A percentile compares a stretch with the other conserved stretches of the same genome.
Evolutionary conservation across 768 basidiomycete species (phyloP).

Genomic region (Coprinopsis sp.): DNA sequence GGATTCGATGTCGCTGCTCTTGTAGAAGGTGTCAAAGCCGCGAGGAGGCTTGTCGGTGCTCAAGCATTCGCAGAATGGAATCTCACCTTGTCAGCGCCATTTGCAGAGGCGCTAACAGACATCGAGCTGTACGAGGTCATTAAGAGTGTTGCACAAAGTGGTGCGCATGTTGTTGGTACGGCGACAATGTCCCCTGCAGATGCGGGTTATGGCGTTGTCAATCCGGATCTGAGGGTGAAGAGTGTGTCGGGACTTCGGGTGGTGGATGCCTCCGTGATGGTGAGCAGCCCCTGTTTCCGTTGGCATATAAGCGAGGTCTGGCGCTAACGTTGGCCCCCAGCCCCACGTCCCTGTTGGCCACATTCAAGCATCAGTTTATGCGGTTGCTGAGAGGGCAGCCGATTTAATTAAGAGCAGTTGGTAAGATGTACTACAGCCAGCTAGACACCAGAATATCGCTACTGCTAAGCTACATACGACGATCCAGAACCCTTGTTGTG

Average conservation of each 20-base stretch:
- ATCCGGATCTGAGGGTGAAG: slow-evolving; percentile 34
- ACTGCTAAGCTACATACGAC: too few relatives aligned
- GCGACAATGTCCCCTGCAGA: slow-evolving; percentile 26
- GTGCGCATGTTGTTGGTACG: slow-evolving; percentile 19
- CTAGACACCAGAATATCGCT: too few relatives aligned
- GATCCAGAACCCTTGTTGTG: too few relatives aligned
- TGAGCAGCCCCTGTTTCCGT: slow-evolving; percentile 12
- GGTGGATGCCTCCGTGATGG: slow-evolving; percentile 35
- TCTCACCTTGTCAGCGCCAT: slow-evolving; percentile 9
- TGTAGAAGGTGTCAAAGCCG: slow-evolving; percentile 15
- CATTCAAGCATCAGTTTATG: slow-evolving; percentile 9
- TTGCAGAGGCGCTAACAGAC: not conserved
- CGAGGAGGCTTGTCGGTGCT: slow-evolving; percentile 15
- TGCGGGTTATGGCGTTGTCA: slow-evolving; percentile 29
- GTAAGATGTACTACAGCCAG: not conserved
- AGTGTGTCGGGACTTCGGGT: slow-evolving; percentile 29
- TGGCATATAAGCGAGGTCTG: too few relatives aligned
- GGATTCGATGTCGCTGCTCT: slow-evolving; percentile 20
- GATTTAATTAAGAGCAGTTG: slow-evolving; percentile 6
- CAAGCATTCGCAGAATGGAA: slow-evolving; percentile 16
- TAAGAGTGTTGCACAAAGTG: not conserved
- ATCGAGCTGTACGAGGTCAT: slow-evolving; percentile 3
- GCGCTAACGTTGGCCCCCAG: not conserved
- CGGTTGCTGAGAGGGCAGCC: slow-evolving; percentile 12
- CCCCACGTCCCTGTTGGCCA: not conserved